phyloP scores from a whole-genome alignment of 345 rosid species.

The Brassica nigra region DNA sequence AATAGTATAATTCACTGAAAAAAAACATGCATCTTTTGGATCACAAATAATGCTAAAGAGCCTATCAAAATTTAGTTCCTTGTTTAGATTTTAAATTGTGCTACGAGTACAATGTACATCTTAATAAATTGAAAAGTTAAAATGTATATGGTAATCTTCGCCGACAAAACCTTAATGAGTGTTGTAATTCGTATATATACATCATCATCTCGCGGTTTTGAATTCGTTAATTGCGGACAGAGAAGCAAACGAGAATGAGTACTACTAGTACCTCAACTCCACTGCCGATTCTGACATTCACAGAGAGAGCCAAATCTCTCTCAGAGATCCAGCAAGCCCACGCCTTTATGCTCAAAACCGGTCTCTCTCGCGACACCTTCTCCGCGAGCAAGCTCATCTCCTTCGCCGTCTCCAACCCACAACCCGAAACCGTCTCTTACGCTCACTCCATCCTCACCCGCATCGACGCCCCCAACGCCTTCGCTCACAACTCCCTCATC shows the following conservation, averaged over 20 bases:
- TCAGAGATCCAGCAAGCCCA: background rate
- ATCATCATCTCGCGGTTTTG: background rate
- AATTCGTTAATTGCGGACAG: background rate
- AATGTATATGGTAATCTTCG: too few species aligned
- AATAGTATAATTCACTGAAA: too few species aligned
- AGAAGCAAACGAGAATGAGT: background rate
- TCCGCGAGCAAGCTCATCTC: slow-evolving; percentile 49
- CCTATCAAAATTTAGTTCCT: too few species aligned
- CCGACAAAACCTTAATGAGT: too few species aligned
- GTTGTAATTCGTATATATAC: too few species aligned
- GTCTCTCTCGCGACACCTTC: slow-evolving; percentile 39
- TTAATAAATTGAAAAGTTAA: too few species aligned
- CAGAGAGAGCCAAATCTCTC: background rate
- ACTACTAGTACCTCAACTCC: background rate
- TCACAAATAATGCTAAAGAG: too few species aligned
- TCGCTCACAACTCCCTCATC: slow-evolving; percentile 46
- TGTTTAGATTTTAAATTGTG: too few species aligned
- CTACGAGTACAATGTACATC: too few species aligned
- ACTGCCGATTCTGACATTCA: background rate
- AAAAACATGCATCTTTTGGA: too few species aligned
- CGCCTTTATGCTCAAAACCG: slow-evolving; percentile 31
- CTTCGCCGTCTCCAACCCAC: slow-evolving; percentile 43
- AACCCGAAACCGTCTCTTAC: slow-evolving; percentile 47
- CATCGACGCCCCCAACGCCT: slow-evolving; percentile 43
- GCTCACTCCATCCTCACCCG: slow-evolving; percentile 48